Evolutionary conservation across 768 basidiomycete genomes (phyloP).

Genomic region (Pulveroboletus sp.): DNA sequence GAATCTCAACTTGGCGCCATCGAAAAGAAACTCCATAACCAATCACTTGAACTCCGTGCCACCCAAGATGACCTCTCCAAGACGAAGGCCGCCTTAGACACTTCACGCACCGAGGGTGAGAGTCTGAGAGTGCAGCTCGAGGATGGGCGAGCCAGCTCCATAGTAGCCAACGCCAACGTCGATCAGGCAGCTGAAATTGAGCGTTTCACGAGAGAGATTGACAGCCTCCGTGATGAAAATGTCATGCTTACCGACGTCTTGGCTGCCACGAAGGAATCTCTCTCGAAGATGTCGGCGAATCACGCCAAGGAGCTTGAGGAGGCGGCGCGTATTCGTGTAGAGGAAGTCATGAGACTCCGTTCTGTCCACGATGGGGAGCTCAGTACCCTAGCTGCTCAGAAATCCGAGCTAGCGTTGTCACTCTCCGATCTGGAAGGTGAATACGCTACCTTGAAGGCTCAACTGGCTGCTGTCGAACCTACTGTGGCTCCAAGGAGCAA

Average conservation of each 20-base stretch:
- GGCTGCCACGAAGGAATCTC: conserved; percentile 62
- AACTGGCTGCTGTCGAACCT: conserved; percentile 43
- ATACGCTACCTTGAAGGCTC: conserved; percentile 57
- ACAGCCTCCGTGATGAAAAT: conserved; percentile 65
- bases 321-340: conserved; percentile 61
- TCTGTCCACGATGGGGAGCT: conserved; percentile 59
- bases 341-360: conserved; percentile 63
- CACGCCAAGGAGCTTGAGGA: conserved; percentile 74
- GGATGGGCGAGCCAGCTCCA: conserved; percentile 46
- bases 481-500: conserved; percentile 52
- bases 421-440: conserved; percentile 80
- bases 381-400: conserved; percentile 49
- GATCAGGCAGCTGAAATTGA: conserved; percentile 53
- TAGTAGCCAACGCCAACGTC: conserved; percentile 37
- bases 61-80: conserved; percentile 80
- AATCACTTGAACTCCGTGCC: conserved; percentile 73
- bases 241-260: conserved; percentile 61
- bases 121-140: conserved; percentile 60
- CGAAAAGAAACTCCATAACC: conserved; percentile 58
- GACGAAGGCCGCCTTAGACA: conserved; percentile 56
- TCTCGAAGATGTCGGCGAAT: conserved; percentile 63
- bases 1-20: conserved; percentile 51
- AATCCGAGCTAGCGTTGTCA: conserved; percentile 53
- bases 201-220: conserved; percentile 54
- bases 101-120: conserved; percentile 51